Evolutionary conservation across 228 moss, liverwort and hornwort genomes (phyloP), one percentile per base, ranked within the genome.

Genomic region (Sphagnum magellanicum): DNA sequence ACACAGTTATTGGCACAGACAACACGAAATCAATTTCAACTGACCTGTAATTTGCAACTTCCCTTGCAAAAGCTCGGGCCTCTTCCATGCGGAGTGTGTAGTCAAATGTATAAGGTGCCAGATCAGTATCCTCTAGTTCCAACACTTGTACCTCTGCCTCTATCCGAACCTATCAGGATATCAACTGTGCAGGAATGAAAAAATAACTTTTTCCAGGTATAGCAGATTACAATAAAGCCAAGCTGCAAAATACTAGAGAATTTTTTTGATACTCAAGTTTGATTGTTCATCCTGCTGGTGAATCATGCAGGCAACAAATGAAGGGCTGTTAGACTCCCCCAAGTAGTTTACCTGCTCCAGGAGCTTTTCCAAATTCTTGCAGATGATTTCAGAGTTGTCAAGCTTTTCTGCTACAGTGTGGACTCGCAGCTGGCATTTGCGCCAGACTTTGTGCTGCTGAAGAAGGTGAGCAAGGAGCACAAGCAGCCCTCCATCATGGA

Each of bases 401-500:
- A 89, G 76, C 52, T 81, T 78, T 50, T 98, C 90, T 8, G 93
- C 89, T n/a, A 98, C 90, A 3, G 93, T 90, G 57, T 85, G 81
- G 14, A 98, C 85, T 5, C 97, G 80, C 49, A 98, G 81, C 69
- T 83, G 93, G 78, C 97, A 98, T 47, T 86, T 98, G 50, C 89
- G 90, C 97, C 97, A 98, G 9, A 92, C 78, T 68, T 84, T 93
- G 73, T 98, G 90, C 71, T 87, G 91, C 71, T 87, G 85, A 16
- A 93, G 69, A 10, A 98, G 87, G 67, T 98, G 90, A 16, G 97
- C 93, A 70, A 98, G 74, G 66, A 98, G 91, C 76, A 98, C 74
- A 16, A 93, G 85, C 80, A 98, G 71, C 11, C 93, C 97, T 70
- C 93, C 97, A 49, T 98, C 93, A 65, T 93, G 97, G 17, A 98